Evolutionary conservation across 2,329 filamentous ascomycete genomes (phyloP).

Genomic region (Coniochaeta sp.): DNA sequence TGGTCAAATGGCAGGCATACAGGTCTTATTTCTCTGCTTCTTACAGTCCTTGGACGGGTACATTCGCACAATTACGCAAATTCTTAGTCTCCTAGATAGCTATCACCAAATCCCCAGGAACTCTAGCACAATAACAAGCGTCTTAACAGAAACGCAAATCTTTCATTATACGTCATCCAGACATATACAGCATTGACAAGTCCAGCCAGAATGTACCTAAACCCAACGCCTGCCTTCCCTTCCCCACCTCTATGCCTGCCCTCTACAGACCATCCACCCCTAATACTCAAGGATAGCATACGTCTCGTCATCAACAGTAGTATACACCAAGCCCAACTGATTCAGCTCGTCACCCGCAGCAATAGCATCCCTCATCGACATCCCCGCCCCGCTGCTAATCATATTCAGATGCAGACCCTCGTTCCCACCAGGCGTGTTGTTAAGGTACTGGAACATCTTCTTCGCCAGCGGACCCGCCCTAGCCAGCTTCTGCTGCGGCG

Average conservation of each 20-base stretch:
- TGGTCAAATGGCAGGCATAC: background rate
- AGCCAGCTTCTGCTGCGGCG: slow-evolving; percentile 27
- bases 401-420: slow-evolving; percentile 79
- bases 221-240: background rate
- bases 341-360: slow-evolving; percentile 78
- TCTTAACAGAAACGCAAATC: background rate
- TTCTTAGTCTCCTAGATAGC: background rate
- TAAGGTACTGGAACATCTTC: slow-evolving; percentile 66
- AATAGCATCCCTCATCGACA: slow-evolving; percentile 65
- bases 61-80: background rate
- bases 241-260: background rate
- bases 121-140: no score
- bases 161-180: background rate
- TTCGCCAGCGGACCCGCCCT: slow-evolving; percentile 50
- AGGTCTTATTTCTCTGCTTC: background rate
- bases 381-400: slow-evolving; percentile 58
- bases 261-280: background rate
- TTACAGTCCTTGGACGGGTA: background rate
- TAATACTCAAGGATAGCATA: slow-evolving; percentile 75
- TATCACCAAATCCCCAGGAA: background rate
- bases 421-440: slow-evolving; percentile 60
- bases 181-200: background rate
- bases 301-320: slow-evolving; percentile 87
- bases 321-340: slow-evolving; percentile 69
- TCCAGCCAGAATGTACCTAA: background rate